Conservation (phyloP, 805 yeast genomes). For the Lachancea fermentati region DNA sequence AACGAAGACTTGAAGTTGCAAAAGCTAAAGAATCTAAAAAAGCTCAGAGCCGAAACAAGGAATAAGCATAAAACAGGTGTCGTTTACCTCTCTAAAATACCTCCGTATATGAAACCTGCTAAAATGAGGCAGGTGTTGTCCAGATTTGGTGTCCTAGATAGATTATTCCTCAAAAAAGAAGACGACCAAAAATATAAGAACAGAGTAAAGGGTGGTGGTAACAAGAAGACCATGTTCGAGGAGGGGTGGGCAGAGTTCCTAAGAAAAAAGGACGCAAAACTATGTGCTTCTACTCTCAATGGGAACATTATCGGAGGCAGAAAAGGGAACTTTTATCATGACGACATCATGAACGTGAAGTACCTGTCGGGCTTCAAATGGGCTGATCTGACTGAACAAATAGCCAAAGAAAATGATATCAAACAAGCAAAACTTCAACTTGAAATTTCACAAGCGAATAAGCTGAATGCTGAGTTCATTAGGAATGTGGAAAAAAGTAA, state of each 20-base stretch:
- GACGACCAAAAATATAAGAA: conserved; percentile 55
- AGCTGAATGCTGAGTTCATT: conserved; percentile 77
- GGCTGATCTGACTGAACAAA: conserved; percentile 90
- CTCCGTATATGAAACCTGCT: conserved; percentile 96
- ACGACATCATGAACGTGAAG: conserved; percentile 87
- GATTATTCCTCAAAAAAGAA: conserved; percentile 85
- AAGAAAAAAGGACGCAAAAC: conserved; percentile 78
- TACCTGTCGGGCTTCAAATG: conserved; percentile 91
- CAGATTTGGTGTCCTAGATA: conserved; percentile 82
- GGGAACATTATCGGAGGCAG: conserved; percentile 90
- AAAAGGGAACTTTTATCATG: conserved; percentile 85
- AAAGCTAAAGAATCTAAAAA: conserved; percentile 52
- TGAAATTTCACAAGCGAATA: conserved; percentile 84
- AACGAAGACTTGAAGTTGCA: conserved; percentile 51
- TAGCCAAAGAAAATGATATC: conserved; percentile 81
- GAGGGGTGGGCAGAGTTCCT: conserved; percentile 97
- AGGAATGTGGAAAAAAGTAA: conserved; percentile 81
- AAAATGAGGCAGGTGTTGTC: conserved; percentile 76
- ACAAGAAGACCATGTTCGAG: conserved; percentile 76
- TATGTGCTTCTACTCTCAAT: conserved; percentile 80
- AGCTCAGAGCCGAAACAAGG: conserved; percentile 38
- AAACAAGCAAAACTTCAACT: conserved; percentile 83
- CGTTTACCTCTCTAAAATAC: conserved; percentile 83
- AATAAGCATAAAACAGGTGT: conserved; percentile 75
- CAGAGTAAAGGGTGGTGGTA: conserved; percentile 84